Evolutionary conservation across 2,329 filamentous ascomycete species (phyloP).

Genomic region (Fusarium pseudoanthophilum): DNA sequence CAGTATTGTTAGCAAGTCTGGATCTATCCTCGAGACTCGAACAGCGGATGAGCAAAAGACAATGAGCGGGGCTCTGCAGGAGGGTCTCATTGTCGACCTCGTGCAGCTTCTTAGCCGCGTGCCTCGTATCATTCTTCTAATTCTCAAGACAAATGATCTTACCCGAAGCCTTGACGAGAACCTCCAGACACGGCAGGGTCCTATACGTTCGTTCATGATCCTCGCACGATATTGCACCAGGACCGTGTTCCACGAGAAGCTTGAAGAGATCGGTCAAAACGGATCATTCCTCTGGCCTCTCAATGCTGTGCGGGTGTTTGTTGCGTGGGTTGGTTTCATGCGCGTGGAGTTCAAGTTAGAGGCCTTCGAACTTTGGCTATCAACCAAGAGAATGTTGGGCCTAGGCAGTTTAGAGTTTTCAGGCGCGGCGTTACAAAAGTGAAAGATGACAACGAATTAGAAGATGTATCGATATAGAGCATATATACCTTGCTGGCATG

Average conservation of each 20-base stretch:
- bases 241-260: slow-evolving; percentile 72
- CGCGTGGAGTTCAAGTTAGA: slow-evolving; percentile 72
- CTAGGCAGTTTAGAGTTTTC: slow-evolving; percentile 45
- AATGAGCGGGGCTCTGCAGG: slow-evolving; percentile 85
- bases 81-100: slow-evolving; percentile 88
- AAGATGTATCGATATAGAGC: slow-evolving; percentile 38
- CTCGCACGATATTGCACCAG: slow-evolving; percentile 74
- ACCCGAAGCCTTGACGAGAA: slow-evolving; percentile 94
- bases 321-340: slow-evolving; percentile 68
- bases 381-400: slow-evolving; percentile 61
- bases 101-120: slow-evolving; percentile 90
- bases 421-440: slow-evolving; percentile 36
- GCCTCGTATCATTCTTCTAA: slow-evolving; percentile 90
- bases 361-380: slow-evolving; percentile 71
- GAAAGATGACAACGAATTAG: slow-evolving; percentile 28
- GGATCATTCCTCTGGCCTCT: slow-evolving; percentile 69
- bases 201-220: slow-evolving; percentile 74
- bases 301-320: slow-evolving; percentile 64
- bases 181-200: slow-evolving; percentile 77
- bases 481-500: slow-evolving; percentile 27
- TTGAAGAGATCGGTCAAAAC: slow-evolving; percentile 64
- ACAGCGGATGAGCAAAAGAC: slow-evolving; percentile 82
- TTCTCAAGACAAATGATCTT: slow-evolving; percentile 97
- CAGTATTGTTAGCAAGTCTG: slow-evolving; percentile 73
- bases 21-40: slow-evolving; percentile 67